A percentile compares a stretch with the other conserved stretches of the same genome.
phyloP scores from a whole-genome alignment of 768 basidiomycete genomes.

The Cystofilobasidium ferigula region DNA sequence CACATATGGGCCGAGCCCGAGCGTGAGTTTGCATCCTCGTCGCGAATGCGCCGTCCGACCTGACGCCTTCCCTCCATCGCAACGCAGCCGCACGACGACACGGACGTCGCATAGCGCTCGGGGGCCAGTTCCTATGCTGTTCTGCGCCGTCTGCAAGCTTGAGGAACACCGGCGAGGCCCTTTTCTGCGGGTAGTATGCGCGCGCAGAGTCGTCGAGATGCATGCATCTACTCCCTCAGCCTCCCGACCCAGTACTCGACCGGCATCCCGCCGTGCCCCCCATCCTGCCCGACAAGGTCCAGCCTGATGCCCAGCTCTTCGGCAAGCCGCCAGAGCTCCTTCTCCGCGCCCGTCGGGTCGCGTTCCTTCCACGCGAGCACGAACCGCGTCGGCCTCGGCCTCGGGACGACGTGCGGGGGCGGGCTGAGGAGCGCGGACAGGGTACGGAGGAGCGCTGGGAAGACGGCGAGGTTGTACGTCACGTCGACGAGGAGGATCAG shows the following conservation, averaged over 20 bases:
- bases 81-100: too few relatives aligned
- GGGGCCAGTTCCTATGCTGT: too few relatives aligned
- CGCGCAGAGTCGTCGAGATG: too few relatives aligned
- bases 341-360: slow-evolving; percentile 51
- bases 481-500: slow-evolving; percentile 22
- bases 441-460: slow-evolving; percentile 63
- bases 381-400: slow-evolving; percentile 40
- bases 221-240: not conserved
- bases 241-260: slow-evolving; percentile 62
- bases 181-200: too few relatives aligned
- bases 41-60: too few relatives aligned
- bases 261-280: slow-evolving; percentile 53
- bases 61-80: too few relatives aligned
- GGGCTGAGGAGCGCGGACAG: slow-evolving; percentile 45
- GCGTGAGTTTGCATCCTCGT: too few relatives aligned
- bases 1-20: too few relatives aligned
- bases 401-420: not conserved
- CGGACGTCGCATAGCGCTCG: too few relatives aligned
- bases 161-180: too few relatives aligned
- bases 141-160: too few relatives aligned
- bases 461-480: slow-evolving; percentile 78
- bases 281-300: slow-evolving; percentile 46
- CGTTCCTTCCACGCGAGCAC: slow-evolving; percentile 80
- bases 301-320: slow-evolving; percentile 49
- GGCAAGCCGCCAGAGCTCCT: slow-evolving; percentile 59